These are phyloP conservation scores for Mariannaea sp. DNA, from an alignment of 2,329 filamentous ascomycete species.

Conservation along the genomic window DNA sequence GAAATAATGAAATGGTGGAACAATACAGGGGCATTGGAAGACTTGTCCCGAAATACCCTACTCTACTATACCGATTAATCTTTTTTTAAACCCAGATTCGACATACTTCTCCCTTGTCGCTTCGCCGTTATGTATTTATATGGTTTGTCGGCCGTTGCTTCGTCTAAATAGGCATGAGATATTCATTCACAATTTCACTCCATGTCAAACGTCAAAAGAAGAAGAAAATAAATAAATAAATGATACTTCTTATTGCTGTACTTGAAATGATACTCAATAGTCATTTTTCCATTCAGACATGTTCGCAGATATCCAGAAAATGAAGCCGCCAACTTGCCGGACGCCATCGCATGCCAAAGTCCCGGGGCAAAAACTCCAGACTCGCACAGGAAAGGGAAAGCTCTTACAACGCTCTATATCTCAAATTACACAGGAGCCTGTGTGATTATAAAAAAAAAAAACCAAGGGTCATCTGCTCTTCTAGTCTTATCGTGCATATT, in stretches of 20 bases:
- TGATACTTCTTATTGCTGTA: background rate
- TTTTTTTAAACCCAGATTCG: too few relatives aligned
- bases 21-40: too few relatives aligned
- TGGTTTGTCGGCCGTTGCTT: background rate
- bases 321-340: constrained; percentile 3
- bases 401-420: background rate
- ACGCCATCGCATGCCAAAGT: constrained; percentile 5
- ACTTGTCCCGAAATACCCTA: too few relatives aligned
- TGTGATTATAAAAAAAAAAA: background rate
- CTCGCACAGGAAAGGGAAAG: background rate
- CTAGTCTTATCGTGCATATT: background rate
- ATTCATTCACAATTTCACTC: background rate
- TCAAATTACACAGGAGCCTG: background rate
- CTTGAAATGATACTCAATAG: background rate
- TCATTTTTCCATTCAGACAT: constrained; percentile 10
- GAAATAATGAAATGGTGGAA: background rate
- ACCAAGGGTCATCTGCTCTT: background rate
- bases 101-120: too few relatives aligned
- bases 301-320: background rate
- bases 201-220: too few relatives aligned
- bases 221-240: background rate
- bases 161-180: background rate
- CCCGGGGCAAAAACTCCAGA: background rate
- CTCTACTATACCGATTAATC: too few relatives aligned
- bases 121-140: too few relatives aligned